phyloP scores from a whole-genome alignment of 2,329 filamentous ascomycete species.

The Calycina herbarum region DNA sequence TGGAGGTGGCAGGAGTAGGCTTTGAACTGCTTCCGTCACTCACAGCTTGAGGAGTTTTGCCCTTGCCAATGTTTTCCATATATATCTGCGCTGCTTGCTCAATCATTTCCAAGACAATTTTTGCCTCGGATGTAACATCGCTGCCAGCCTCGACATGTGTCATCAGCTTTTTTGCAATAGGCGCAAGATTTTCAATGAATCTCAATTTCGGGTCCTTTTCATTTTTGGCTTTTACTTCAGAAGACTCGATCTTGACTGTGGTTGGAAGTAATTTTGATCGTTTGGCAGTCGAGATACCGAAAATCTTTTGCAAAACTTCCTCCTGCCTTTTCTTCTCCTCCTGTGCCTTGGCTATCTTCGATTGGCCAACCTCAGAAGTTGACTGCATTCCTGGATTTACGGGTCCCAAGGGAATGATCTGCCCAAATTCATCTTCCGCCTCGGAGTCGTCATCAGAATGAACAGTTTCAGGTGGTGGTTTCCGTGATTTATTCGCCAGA shows the following conservation, averaged over 20 bases:
- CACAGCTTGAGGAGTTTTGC: constrained; percentile 4
- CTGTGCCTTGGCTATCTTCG: constrained; percentile 49
- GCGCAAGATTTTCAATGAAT: constrained; percentile 44
- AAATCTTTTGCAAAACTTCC: constrained; percentile 51
- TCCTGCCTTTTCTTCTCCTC: constrained; percentile 58
- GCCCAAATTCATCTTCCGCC: constrained; percentile 55
- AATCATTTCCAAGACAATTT: constrained; percentile 52
- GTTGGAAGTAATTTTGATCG: constrained; percentile 25
- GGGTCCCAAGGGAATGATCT: constrained; percentile 35
- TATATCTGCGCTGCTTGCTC: constrained; percentile 53
- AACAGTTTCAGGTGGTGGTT: constrained; percentile 41
- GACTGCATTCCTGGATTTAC: constrained; percentile 34
- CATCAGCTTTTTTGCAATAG: constrained; percentile 44
- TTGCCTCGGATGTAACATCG: constrained; percentile 38
- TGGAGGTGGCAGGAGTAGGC: constrained; percentile 25
- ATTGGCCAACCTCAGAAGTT: constrained; percentile 43
- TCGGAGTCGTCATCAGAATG: constrained; percentile 51
- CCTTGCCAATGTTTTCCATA: constrained; percentile 33
- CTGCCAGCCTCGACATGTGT: constrained; percentile 42
- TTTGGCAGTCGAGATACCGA: constrained; percentile 47
- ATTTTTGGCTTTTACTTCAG: neutral
- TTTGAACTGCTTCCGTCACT: constrained; percentile 26
- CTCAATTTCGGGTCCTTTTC: constrained; percentile 35
- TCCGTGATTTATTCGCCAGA: constrained; percentile 50
- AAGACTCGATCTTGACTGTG: constrained; percentile 8